These are phyloP conservation scores for Mycena crocata DNA, from an alignment of 768 basidiomycete genomes.

Conservation along the genomic window DNA sequence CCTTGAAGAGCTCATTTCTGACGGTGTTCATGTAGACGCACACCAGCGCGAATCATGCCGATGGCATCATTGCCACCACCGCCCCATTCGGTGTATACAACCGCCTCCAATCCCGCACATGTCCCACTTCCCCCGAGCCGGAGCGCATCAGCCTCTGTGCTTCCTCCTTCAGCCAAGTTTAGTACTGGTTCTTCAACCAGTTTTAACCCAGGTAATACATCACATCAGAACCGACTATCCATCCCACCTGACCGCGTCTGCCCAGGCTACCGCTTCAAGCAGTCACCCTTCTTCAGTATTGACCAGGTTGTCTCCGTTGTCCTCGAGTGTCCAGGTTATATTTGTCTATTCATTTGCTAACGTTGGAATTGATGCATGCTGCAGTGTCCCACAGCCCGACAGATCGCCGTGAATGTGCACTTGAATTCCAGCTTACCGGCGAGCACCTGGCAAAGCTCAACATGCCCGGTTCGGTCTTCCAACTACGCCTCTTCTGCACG, in stretches of 20 bases:
- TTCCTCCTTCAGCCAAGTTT: not conserved
- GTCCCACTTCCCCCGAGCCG: conserved; percentile 17
- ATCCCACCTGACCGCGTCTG: not conserved
- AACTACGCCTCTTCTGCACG: conserved; percentile 75
- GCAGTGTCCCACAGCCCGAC: conserved; percentile 59
- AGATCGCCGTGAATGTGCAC: conserved; percentile 60
- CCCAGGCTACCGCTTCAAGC: conserved; percentile 52
- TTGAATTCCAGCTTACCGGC: conserved; percentile 56
- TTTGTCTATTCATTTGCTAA: no score
- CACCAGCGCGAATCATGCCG: not conserved
- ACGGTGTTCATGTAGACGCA: not conserved
- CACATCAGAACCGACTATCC: not conserved
- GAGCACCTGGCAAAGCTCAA: conserved; percentile 49
- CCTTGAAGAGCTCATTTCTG: not conserved
- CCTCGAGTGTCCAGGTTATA: conserved; percentile 58
- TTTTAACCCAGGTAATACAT: conserved; percentile 6
- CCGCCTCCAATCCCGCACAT: conserved; percentile 7
- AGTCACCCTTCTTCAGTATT: conserved; percentile 63
- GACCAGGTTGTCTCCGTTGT: conserved; percentile 60
- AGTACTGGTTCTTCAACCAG: conserved; percentile 8
- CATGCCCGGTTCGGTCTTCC: conserved; percentile 51
- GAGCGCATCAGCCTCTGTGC: not conserved
- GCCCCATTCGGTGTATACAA: not conserved
- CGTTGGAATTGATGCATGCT: not conserved
- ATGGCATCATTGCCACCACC: conserved; percentile 5